A percentile compares a stretch with the other conserved stretches of the same genome.
Conservation (phyloP, 106 monocot genomes). For the Apostasia shenzhenica region DNA sequence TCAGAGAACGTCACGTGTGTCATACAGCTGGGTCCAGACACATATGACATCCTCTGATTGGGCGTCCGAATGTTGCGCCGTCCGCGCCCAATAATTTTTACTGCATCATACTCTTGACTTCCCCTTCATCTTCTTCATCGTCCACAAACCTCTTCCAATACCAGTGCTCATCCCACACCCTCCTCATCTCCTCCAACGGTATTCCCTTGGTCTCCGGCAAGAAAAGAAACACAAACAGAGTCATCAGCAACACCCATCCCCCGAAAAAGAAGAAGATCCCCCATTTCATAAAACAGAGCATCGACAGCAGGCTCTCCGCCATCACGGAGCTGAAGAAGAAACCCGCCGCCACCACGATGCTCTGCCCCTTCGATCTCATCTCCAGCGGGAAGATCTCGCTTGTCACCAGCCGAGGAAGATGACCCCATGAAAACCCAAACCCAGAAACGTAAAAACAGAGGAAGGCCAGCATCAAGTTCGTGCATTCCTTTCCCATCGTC, state of each 20-base stretch:
- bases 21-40: too few relatives aligned
- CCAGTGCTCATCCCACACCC: conserved; percentile 11
- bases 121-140: not conserved
- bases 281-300: conserved; percentile 23
- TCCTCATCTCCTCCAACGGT: conserved; percentile 7
- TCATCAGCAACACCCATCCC: not conserved
- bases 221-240: conserved; percentile 2
- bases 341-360: conserved; percentile 17
- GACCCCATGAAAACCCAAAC: conserved; percentile 33
- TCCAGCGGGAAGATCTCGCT: conserved; percentile 38
- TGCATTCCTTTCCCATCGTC: conserved; percentile 4
- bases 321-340: conserved; percentile 17
- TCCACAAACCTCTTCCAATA: conserved; percentile 6
- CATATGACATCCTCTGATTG: too few relatives aligned
- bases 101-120: too few relatives aligned
- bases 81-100: too few relatives aligned
- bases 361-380: conserved; percentile 24
- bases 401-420: conserved; percentile 16
- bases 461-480: conserved; percentile 4
- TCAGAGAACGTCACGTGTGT: too few relatives aligned
- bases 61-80: too few relatives aligned
- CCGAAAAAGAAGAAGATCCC: conserved; percentile 38
- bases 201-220: conserved; percentile 9
- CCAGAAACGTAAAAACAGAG: conserved; percentile 16
- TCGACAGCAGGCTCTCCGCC: conserved; percentile 16